phyloP scores from a whole-genome alignment of 208 protist genomes.

The Acanthamoeba triangularis region DNA sequence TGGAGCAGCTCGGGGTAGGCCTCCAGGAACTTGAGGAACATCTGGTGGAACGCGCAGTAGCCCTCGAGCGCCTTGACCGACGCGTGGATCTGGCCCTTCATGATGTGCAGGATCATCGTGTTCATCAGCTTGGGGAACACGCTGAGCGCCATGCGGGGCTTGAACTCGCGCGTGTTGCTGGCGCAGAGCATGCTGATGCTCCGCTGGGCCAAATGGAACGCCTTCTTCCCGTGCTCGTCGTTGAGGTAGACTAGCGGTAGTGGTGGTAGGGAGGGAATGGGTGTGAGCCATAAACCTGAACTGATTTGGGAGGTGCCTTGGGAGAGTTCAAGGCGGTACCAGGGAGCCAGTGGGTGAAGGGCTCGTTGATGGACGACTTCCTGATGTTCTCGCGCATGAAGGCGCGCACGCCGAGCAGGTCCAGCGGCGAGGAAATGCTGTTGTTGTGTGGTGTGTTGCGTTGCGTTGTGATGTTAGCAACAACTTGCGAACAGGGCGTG shows the following conservation, averaged over 20 bases:
- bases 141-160: slow-evolving; percentile 68
- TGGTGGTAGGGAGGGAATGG: neutral
- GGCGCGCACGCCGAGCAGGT: slow-evolving; percentile 67
- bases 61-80: slow-evolving; percentile 74
- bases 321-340: neutral
- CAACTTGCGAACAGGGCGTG: too few relatives aligned
- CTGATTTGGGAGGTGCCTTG: neutral
- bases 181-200: slow-evolving; percentile 75
- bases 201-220: slow-evolving; percentile 67
- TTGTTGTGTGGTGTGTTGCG: neutral
- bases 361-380: slow-evolving; percentile 75
- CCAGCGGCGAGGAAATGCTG: slow-evolving; percentile 60
- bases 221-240: slow-evolving; percentile 73
- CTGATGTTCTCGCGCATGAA: slow-evolving; percentile 71
- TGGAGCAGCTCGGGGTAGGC: slow-evolving; percentile 54
- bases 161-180: slow-evolving; percentile 57
- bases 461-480: neutral
- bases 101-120: slow-evolving; percentile 67
- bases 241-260: slow-evolving; percentile 23
- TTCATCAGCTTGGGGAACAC: slow-evolving; percentile 75
- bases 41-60: slow-evolving; percentile 74
- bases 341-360: slow-evolving; percentile 75
- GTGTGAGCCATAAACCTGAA: neutral
- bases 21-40: slow-evolving; percentile 76
- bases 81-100: slow-evolving; percentile 74